These are phyloP conservation scores for Neoboletus brunneissimus DNA, from an alignment of 768 basidiomycete species.

Conservation along the genomic window DNA sequence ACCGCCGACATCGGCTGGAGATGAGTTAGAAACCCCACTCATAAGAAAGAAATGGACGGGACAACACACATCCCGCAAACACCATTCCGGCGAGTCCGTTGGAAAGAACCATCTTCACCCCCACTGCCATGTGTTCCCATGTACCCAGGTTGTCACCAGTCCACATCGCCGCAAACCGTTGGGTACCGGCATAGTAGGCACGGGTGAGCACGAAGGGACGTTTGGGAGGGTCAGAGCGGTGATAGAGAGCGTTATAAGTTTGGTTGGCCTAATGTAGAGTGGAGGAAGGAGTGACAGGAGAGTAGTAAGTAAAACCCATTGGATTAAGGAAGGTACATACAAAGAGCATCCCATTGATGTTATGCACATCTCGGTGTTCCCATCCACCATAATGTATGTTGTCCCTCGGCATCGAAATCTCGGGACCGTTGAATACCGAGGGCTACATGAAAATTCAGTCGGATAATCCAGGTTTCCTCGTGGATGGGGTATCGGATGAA, in stretches of 20 bases:
- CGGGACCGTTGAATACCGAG: slow-evolving; percentile 97
- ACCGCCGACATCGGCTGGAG: slow-evolving; percentile 91
- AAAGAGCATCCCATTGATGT: slow-evolving; percentile 95
- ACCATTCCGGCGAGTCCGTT: slow-evolving; percentile 88
- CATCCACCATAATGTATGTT: slow-evolving; percentile 88
- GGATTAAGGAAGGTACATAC: slow-evolving; percentile 40
- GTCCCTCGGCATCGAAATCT: slow-evolving; percentile 80
- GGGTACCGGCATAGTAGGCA: slow-evolving; percentile 92
- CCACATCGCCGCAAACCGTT: slow-evolving; percentile 97
- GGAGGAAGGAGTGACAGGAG: not conserved
- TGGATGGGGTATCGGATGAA: not conserved
- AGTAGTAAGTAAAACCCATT: not conserved
- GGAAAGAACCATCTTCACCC: slow-evolving; percentile 89
- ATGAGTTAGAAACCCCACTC: slow-evolving; percentile 1
- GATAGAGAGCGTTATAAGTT: slow-evolving; percentile 75
- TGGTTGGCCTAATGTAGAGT: slow-evolving; percentile 61
- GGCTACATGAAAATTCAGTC: slow-evolving; percentile 51
- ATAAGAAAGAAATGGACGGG: not conserved
- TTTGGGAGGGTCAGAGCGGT: slow-evolving; percentile 69
- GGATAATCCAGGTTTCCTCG: not conserved
- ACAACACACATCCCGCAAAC: slow-evolving; percentile 79
- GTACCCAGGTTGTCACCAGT: slow-evolving; percentile 97
- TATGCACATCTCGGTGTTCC: slow-evolving; percentile 98
- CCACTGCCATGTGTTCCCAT: slow-evolving; percentile 96
- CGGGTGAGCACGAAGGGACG: slow-evolving; percentile 96